A percentile compares a stretch with the other conserved stretches of the same genome.
phyloP scores from a whole-genome alignment of 2,329 filamentous ascomycete genomes.

The Fusarium cicatricum region DNA sequence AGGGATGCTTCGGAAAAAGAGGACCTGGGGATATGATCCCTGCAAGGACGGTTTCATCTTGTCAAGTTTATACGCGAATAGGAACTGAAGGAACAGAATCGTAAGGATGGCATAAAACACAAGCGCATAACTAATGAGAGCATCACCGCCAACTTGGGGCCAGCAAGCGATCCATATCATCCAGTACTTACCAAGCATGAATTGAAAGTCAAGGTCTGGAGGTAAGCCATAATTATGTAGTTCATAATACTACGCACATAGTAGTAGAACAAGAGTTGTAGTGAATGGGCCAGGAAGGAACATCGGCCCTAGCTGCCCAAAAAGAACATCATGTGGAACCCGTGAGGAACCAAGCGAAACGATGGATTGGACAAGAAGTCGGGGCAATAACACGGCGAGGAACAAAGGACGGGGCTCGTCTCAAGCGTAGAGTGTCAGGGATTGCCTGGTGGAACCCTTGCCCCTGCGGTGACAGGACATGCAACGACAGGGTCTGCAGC shows the following conservation, averaged over 20 bases:
- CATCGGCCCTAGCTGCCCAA: conserved; percentile 6
- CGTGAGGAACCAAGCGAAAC: not conserved
- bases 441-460: not conserved
- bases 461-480: not conserved
- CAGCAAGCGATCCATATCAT: too few relatives aligned
- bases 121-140: too few relatives aligned
- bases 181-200: too few relatives aligned
- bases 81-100: not conserved
- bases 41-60: conserved; percentile 14
- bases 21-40: not conserved
- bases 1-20: conserved; percentile 18
- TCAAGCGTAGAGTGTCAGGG: not conserved
- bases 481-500: not conserved
- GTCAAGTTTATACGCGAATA: conserved; percentile 2
- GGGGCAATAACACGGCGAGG: not conserved
- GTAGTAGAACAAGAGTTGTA: too few relatives aligned
- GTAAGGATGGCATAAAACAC: not conserved
- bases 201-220: too few relatives aligned
- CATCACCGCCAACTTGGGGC: too few relatives aligned
- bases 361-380: not conserved
- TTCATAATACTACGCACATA: too few relatives aligned
- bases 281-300: not conserved
- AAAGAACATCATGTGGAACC: not conserved
- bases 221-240: too few relatives aligned
- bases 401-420: not conserved